Percentiles rank a stretch among this genome's conserved stretches.
phyloP scores from a whole-genome alignment of 306 rosid genomes.

The Rubus parviflorus region DNA sequence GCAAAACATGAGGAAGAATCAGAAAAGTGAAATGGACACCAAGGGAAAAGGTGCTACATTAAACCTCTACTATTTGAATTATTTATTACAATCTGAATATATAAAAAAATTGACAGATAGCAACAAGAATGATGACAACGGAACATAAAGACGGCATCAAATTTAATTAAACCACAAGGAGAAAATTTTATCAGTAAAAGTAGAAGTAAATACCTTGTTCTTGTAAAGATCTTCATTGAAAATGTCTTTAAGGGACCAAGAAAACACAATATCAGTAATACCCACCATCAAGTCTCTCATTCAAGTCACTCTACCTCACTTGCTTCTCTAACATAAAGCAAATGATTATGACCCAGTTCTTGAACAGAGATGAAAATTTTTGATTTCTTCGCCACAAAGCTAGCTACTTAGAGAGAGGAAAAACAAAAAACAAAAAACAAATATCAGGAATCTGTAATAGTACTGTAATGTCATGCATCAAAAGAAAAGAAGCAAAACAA shows the following conservation, averaged over 20 bases:
- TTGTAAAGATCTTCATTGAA: conserved; percentile 37
- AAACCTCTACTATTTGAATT: background rate
- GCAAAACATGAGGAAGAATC: background rate
- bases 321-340: background rate
- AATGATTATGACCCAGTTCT: background rate
- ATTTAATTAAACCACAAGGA: background rate
- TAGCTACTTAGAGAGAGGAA: background rate
- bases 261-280: conserved; percentile 35
- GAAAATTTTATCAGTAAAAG: background rate
- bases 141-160: background rate
- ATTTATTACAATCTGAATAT: background rate
- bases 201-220: conserved; percentile 29
- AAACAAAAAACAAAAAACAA: background rate
- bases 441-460: background rate
- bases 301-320: background rate
- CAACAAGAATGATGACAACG: background rate
- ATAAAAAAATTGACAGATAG: too few relatives aligned
- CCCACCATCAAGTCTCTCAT: conserved; percentile 23
- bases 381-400: background rate
- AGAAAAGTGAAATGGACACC: background rate
- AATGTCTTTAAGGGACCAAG: conserved; percentile 59
- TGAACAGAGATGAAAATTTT: background rate
- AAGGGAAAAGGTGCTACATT: background rate
- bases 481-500: background rate
- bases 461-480: background rate